phyloP scores from a whole-genome alignment of 148 eudicot species.

The Rhododendron henanense region DNA sequence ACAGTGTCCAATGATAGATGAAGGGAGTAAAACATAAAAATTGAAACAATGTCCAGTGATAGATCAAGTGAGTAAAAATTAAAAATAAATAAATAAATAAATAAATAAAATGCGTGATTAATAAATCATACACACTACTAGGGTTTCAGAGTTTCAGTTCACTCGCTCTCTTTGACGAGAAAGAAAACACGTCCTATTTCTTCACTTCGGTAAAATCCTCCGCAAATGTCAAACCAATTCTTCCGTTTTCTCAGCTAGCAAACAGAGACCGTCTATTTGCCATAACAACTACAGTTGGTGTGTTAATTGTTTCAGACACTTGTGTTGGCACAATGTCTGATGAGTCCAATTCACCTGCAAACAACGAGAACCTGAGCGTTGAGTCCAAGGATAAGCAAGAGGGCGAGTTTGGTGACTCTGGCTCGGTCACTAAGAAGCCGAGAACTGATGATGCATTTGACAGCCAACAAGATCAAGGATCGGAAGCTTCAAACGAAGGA shows the following conservation, averaged over 20 bases:
- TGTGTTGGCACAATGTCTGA: constrained; percentile 13
- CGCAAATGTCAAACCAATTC: not conserved
- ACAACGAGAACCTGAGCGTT: not conserved
- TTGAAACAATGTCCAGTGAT: no score
- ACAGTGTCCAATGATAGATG: not conserved
- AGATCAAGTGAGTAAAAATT: not conserved
- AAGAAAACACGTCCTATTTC: not conserved
- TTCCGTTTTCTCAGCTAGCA: not conserved
- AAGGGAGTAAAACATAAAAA: no score
- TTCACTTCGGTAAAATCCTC: not conserved
- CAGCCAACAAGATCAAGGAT: constrained; percentile 1
- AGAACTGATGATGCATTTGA: constrained; percentile 8
- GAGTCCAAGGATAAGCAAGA: constrained; percentile 24
- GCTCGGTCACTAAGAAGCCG: constrained; percentile 24
- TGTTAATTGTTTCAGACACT: not conserved
- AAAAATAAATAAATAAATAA: no score
- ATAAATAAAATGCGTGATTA: no score
- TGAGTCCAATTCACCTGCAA: constrained; percentile 16
- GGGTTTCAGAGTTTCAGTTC: not conserved
- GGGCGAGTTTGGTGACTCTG: constrained; percentile 14
- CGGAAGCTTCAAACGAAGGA: not conserved
- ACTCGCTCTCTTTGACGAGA: not conserved
- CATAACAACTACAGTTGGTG: no score
- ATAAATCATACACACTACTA: not conserved
- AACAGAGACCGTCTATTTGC: not conserved